phyloP scores from a whole-genome alignment of 176 grass and related monocot genomes.

The Avena eriantha region DNA sequence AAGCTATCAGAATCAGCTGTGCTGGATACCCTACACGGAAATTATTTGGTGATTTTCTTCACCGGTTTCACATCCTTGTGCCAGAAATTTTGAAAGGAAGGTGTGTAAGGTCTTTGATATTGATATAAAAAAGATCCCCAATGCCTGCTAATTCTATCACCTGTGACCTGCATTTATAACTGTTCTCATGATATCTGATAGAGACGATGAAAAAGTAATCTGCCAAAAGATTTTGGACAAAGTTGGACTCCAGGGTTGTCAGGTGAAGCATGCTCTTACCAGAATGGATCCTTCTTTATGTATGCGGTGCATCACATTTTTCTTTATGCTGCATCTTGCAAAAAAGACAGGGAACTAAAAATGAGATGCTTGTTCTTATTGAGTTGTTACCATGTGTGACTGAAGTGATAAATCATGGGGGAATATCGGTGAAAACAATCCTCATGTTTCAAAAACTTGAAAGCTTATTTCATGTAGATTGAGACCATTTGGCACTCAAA shows the following conservation, averaged over 20 bases:
- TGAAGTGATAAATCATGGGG: neutral
- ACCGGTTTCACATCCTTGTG: slow-evolving; percentile 78
- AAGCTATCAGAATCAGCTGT: slow-evolving; percentile 98
- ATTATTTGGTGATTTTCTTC: slow-evolving; percentile 85
- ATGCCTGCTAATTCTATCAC: slow-evolving; percentile 23
- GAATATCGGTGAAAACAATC: neutral
- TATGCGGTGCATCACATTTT: slow-evolving; percentile 4
- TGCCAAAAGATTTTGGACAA: slow-evolving; percentile 94
- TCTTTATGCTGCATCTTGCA: slow-evolving; percentile 15
- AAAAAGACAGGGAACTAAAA: neutral
- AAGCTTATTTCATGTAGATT: slow-evolving; percentile 5
- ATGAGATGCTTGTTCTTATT: slow-evolving; percentile 8
- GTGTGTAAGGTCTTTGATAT: slow-evolving; percentile 50
- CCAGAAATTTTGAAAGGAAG: slow-evolving; percentile 74
- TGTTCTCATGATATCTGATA: slow-evolving; percentile 47
- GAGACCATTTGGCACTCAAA: slow-evolving; percentile 10
- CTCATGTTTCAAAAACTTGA: neutral
- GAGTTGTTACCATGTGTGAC: slow-evolving; percentile 34
- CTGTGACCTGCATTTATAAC: slow-evolving; percentile 30
- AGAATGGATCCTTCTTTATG: slow-evolving; percentile 32
- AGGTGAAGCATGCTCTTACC: slow-evolving; percentile 59
- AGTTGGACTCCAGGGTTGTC: slow-evolving; percentile 70
- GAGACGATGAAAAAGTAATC: slow-evolving; percentile 71
- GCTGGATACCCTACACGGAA: slow-evolving; percentile 97
- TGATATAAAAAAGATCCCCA: slow-evolving; percentile 8